Evolutionary conservation across 2,329 filamentous ascomycete genomes (phyloP).

Genomic region (Penicillium brasilianum): DNA sequence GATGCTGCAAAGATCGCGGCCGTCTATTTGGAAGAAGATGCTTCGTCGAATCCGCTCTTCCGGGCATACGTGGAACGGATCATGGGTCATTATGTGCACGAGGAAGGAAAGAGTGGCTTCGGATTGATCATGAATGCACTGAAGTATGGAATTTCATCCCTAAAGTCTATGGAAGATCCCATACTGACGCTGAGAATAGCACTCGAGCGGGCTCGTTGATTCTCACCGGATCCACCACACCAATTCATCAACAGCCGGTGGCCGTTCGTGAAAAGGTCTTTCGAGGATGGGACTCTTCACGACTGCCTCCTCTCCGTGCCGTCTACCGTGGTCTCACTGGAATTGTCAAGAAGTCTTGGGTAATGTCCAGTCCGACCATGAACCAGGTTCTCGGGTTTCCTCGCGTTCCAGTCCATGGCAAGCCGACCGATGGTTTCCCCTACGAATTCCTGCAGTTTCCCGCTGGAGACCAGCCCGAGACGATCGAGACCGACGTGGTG

Average conservation of each 20-base stretch:
- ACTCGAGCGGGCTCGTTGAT: constrained; percentile 61
- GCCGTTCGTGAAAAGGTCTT: constrained; percentile 61
- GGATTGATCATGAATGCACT: constrained; percentile 58
- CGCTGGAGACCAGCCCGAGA: constrained; percentile 58
- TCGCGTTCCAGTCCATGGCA: constrained; percentile 59
- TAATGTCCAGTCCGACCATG: constrained; percentile 57
- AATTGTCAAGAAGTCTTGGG: constrained; percentile 59
- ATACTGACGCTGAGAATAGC: constrained; percentile 37
- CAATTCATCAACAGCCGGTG: constrained; percentile 60
- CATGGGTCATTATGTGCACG: constrained; percentile 55
- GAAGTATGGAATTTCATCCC: constrained; percentile 48
- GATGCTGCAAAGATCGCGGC: constrained; percentile 46
- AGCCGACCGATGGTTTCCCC: constrained; percentile 56
- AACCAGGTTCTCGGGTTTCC: constrained; percentile 59
- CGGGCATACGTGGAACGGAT: constrained; percentile 55
- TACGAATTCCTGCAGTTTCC: constrained; percentile 65
- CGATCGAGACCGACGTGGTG: constrained; percentile 78
- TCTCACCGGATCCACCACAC: constrained; percentile 61
- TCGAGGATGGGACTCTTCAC: constrained; percentile 58
- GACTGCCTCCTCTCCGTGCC: constrained; percentile 57
- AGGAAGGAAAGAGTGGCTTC: constrained; percentile 56
- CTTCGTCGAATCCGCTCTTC: constrained; percentile 56
- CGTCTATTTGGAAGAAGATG: constrained; percentile 55
- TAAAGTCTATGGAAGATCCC: neutral
- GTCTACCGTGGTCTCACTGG: constrained; percentile 56